Evolutionary conservation across 2,329 filamentous ascomycete genomes (phyloP), one percentile per base, ranked within the genome.

Genomic region (Aureobasidium sp.): DNA sequence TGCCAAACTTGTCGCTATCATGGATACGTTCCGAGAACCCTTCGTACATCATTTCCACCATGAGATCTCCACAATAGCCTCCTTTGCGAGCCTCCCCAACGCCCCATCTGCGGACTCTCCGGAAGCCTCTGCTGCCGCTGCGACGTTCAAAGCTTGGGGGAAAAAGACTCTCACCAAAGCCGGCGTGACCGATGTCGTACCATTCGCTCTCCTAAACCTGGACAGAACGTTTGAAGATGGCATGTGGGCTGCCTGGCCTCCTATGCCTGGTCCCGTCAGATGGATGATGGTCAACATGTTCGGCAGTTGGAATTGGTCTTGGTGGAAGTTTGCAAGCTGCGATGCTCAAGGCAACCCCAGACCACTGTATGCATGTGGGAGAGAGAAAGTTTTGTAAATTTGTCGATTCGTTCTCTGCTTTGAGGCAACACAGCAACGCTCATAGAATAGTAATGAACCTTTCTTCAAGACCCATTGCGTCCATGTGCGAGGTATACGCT

Each of bases 151-250:
- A 14, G 48, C 59, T 9, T 61, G 59, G 59, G 48, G 59, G 9
- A 61, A 47, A 29, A 42, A 61, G 39, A 61, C 58, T 41, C 36
- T 61, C n/a, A 61, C 58, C 15, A 61, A 61, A 29, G 58, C 58
- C 20, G 58, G 58, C 29, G 44, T 61, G 58, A 52, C 39, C 1
- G 59, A 61, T 31, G 59, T 53, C 15, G 48, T 53, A 7, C 48
- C 59, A 9, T 61, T 61, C 9, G 59, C 59, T 17, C 31, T 61
- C 9, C 37, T 61, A 25, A 61, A 61, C 7, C 17, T 61, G 27
- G 59, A 61, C 27, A 48, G 34, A 29, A 53, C 25, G 15, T 61
- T 44, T 22, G 59, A 61, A 37, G 59, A 55, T 7, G 59, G 48
- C 22, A 37, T 37, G 20, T 55, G 59, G 59, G 29, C 59, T 29